These are phyloP conservation scores for Zymoseptoria crescenta DNA, from an alignment of 2,329 filamentous ascomycete species.

Conservation along the genomic window DNA sequence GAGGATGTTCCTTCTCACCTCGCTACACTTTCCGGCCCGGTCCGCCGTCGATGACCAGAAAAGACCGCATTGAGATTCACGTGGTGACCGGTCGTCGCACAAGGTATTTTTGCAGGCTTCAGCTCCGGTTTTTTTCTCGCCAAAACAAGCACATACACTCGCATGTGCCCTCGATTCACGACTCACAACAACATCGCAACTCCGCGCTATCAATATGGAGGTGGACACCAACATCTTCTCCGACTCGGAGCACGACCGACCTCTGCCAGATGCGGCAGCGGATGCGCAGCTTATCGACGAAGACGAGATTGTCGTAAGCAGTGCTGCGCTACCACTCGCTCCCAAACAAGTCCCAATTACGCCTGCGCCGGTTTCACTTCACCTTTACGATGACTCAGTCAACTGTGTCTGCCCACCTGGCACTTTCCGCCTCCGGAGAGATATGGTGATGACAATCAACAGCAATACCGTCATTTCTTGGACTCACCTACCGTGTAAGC, in stretches of 20 bases:
- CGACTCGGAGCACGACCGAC: background rate
- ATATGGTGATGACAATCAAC: conserved; percentile 4
- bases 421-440: conserved; percentile 2
- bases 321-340: background rate
- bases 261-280: background rate
- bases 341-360: background rate
- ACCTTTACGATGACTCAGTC: conserved; percentile 6
- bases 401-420: conserved; percentile 11
- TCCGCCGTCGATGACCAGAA: background rate
- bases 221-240: background rate
- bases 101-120: background rate
- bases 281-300: background rate
- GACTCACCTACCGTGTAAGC: conserved; percentile 13
- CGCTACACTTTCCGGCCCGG: background rate
- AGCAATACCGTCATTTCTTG: conserved; percentile 4
- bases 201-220: background rate
- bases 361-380: background rate
- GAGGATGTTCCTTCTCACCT: background rate
- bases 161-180: background rate
- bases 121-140: background rate
- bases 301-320: background rate
- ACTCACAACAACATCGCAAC: background rate
- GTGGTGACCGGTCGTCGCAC: background rate
- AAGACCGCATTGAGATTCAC: background rate
- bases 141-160: background rate